phyloP scores from a whole-genome alignment of 148 eudicot species.

The Hydrangea macrophylla region DNA sequence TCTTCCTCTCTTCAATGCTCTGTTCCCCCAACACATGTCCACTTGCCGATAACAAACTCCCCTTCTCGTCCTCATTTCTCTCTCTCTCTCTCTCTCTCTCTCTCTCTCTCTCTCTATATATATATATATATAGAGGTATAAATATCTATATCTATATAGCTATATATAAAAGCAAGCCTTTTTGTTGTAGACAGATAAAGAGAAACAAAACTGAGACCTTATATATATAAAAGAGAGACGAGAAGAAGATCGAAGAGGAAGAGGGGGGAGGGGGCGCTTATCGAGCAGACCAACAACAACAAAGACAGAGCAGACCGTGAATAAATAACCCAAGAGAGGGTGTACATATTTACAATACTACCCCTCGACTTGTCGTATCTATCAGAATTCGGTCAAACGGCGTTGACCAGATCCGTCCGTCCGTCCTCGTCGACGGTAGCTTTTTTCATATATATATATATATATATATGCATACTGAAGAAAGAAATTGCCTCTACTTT shows the following conservation, averaged over 20 bases:
- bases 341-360: constrained; percentile 5
- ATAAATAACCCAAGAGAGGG: constrained; percentile 6
- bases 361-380: constrained; percentile 5
- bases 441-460: too few species aligned
- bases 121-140: too few species aligned
- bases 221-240: constrained; percentile 16
- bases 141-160: too few species aligned
- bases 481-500: constrained; percentile 6
- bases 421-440: constrained; percentile 9
- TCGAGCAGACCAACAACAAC: constrained; percentile 13
- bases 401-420: constrained; percentile 43
- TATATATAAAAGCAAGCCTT: too few species aligned
- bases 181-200: too few species aligned
- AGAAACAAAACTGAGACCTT: constrained; percentile 9
- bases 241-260: not conserved
- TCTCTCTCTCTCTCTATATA: not conserved
- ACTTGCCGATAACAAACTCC: constrained; percentile 35
- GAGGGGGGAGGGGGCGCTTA: too few species aligned
- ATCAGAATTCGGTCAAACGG: constrained; percentile 32
- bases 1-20: constrained; percentile 14
- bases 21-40: constrained; percentile 18
- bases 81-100: not conserved
- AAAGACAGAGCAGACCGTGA: constrained; percentile 19
- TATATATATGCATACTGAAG: not conserved
- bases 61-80: constrained; percentile 56